Percentiles rank a stretch among this genome's conserved stretches.
Evolutionary conservation across 2,329 filamentous ascomycete genomes (phyloP).

Genomic region (Colletotrichum sp.): DNA sequence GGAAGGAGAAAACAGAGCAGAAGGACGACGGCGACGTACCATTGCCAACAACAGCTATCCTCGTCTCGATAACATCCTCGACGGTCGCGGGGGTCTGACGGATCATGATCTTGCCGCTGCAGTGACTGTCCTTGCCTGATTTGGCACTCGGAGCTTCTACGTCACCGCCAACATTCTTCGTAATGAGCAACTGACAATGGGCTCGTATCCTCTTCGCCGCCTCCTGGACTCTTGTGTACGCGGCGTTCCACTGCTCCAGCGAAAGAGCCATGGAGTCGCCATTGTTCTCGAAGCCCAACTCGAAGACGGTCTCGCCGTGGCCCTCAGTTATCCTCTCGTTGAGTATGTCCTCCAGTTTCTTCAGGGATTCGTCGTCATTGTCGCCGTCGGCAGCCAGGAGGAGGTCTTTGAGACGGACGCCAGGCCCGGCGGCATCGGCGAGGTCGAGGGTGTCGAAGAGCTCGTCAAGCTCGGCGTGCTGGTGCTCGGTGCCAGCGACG

Average conservation of each 20-base stretch:
- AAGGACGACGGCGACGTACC: conserved; percentile 48
- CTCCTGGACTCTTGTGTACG: conserved; percentile 68
- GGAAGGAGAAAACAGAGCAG: background rate
- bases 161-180: conserved; percentile 85
- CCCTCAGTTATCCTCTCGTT: conserved; percentile 78
- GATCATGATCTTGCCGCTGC: conserved; percentile 86
- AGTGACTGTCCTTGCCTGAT: conserved; percentile 72
- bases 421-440: conserved; percentile 65
- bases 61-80: conserved; percentile 91
- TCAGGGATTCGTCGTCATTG: conserved; percentile 59
- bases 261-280: conserved; percentile 83
- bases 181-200: conserved; percentile 82
- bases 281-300: conserved; percentile 89
- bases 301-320: conserved; percentile 88
- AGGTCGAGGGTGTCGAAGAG: conserved; percentile 89
- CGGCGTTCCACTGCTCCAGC: conserved; percentile 75
- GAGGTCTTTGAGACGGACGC: conserved; percentile 76
- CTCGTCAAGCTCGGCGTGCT: conserved; percentile 88
- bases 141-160: conserved; percentile 69
- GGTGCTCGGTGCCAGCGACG: conserved; percentile 47
- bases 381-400: conserved; percentile 63
- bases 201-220: conserved; percentile 71
- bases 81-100: conserved; percentile 74
- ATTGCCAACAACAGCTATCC: conserved; percentile 97
- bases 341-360: conserved; percentile 69